Conservation (phyloP, 2,329 filamentous ascomycete genomes). For the Ceratocystis colombiana region DNA sequence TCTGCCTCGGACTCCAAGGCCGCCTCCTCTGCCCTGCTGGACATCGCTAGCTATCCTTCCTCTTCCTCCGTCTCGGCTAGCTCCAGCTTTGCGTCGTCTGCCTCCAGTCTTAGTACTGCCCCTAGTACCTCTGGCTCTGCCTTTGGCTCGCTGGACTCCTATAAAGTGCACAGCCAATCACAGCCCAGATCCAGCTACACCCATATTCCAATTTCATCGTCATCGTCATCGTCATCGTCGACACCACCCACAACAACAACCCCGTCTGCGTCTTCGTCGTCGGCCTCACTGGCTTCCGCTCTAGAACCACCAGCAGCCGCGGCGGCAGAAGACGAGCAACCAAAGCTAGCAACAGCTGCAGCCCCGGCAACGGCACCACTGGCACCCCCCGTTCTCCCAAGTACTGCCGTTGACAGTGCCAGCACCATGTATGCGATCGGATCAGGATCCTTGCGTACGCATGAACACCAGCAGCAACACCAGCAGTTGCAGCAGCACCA, state of each 20-base stretch:
- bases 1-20: not conserved
- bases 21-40: not conserved
- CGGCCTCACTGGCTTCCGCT: no score
- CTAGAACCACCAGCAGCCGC: not conserved
- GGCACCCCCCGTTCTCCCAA: not conserved
- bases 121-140: not conserved
- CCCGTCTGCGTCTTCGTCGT: no score
- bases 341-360: not conserved
- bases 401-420: not conserved
- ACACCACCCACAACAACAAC: not conserved
- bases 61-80: not conserved
- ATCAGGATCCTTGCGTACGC: not conserved
- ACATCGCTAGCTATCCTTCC: not conserved
- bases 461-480: not conserved
- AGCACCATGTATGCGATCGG: slow-evolving; percentile 8
- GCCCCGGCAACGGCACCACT: not conserved
- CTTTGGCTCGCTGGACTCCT: not conserved
- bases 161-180: slow-evolving; percentile 9
- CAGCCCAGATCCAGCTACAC: not conserved
- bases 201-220: not conserved
- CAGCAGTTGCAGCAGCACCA: slow-evolving; percentile 11
- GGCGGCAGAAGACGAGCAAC: not conserved
- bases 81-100: not conserved
- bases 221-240: not conserved
- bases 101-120: not conserved